These are phyloP conservation scores for Polygonum maritimum DNA, from an alignment of 148 eudicot genomes.

Conservation along the genomic window DNA sequence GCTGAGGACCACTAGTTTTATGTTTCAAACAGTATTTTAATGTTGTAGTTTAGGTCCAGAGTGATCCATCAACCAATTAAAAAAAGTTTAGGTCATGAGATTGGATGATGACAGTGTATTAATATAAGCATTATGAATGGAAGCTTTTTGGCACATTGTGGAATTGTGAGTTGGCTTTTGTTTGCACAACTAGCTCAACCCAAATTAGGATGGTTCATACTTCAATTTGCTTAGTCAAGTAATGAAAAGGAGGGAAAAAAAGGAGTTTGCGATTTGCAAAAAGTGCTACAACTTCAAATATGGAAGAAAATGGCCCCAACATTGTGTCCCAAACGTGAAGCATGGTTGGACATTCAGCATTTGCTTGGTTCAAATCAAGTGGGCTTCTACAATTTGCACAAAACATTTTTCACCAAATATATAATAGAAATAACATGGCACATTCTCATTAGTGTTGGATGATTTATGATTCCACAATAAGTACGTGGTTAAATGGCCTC, in stretches of 20 bases:
- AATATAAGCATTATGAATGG: background rate
- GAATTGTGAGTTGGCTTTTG: slow-evolving; percentile 6
- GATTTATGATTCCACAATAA: background rate
- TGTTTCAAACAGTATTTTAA: background rate
- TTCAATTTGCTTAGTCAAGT: background rate
- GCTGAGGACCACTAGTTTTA: background rate
- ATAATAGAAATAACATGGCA: background rate
- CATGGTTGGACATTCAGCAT: background rate
- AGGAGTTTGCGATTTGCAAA: background rate
- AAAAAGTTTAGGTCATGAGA: slow-evolving; percentile 1
- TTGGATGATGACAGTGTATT: background rate
- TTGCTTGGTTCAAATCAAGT: slow-evolving; percentile 4
- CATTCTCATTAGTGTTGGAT: background rate
- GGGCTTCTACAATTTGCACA: background rate
- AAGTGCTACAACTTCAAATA: background rate
- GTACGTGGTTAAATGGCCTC: background rate
- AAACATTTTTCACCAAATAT: background rate
- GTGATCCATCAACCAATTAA: background rate
- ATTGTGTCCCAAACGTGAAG: background rate
- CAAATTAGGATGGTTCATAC: background rate
- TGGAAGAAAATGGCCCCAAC: background rate
- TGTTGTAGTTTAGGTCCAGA: background rate
- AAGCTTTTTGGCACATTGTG: slow-evolving; percentile 3
- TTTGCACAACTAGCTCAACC: slow-evolving; percentile 4
- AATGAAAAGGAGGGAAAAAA: background rate